Base-by-base conservation (phyloP, 1,284 basidiomycete species). In the Moesziomyces sp. region DNA sequence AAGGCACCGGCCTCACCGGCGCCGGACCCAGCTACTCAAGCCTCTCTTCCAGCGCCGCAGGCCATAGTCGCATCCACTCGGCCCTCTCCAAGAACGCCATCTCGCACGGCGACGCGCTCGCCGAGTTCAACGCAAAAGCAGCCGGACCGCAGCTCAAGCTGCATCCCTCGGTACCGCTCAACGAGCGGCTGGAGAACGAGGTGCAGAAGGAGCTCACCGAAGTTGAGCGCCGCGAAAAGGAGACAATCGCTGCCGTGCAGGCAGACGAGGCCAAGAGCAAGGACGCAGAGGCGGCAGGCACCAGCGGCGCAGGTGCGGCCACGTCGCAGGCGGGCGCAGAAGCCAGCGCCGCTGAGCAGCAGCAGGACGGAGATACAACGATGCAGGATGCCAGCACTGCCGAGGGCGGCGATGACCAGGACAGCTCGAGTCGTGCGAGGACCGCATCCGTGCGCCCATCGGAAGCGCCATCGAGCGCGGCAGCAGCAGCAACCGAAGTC, bases 1-100 rank as follows among this genome's bases (percentile, higher is more conserved):
- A 84, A 50, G 81, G 82, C 14, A 82, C 81, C 13, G 82, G 82
- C 4, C 68, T 83, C 19, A 83, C 82, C 0, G 80, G 80, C n/a
- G 70, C 76, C 1, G 80, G 79, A 3, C 78, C 80, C 3, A 67
- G 58, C 16, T 80, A 70, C 56, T 72, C 76, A 5, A 58, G 57
- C 50, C 26, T 66, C 46, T 46, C 55, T 3, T n/a, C 59, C 28
- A 48, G 57, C 26, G 49, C 70, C 16, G 52, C 69, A 14, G 51
- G 58, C 3, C 52, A 70, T 21, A 71, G 71, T 18, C 64, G 65
- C 18, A 61, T 67, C 26, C 73, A 77, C 42, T 43, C 72, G 5
- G 62, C 70, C 14, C 46, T 80, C 5, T 30, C 59, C 13, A 68
- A 76, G 43, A 66, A 70, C 16, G 79, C 78, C 3, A 78, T 82